phyloP scores from a whole-genome alignment of 129 eudicot genomes.

The Dittrichia graveolens region DNA sequence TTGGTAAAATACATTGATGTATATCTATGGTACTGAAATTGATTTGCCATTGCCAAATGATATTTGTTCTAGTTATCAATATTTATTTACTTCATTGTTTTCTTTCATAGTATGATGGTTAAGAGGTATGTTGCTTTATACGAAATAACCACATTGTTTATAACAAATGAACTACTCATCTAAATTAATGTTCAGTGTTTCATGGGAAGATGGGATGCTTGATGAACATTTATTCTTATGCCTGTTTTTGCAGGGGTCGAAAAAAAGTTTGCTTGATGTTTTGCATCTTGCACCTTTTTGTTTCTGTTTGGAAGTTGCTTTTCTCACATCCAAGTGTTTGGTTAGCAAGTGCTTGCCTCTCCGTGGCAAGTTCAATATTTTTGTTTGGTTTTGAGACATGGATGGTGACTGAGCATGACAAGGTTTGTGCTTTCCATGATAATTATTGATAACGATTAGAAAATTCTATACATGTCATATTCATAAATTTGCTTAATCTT shows the following conservation, averaged over 20 bases:
- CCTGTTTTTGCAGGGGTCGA: slow-evolving; percentile 62
- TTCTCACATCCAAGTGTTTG: slow-evolving; percentile 59
- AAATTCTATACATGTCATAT: not conserved
- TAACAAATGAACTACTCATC: not conserved
- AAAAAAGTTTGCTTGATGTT: slow-evolving; percentile 67
- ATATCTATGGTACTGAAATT: not conserved
- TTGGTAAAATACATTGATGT: not conserved
- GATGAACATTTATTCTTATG: not conserved
- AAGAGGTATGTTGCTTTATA: slow-evolving; percentile 10
- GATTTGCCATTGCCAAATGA: not conserved
- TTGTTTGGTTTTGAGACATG: slow-evolving; percentile 88
- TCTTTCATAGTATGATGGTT: slow-evolving; percentile 4
- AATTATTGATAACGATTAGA: not conserved
- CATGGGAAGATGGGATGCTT: not conserved
- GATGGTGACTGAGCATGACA: slow-evolving; percentile 91
- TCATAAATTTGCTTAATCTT: not conserved
- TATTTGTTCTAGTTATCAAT: not conserved
- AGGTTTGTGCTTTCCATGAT: slow-evolving; percentile 53
- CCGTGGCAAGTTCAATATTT: slow-evolving; percentile 66
- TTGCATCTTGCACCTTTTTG: slow-evolving; percentile 69
- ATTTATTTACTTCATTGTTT: not conserved
- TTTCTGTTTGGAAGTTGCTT: slow-evolving; percentile 64
- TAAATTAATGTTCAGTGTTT: not conserved
- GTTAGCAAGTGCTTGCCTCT: slow-evolving; percentile 68
- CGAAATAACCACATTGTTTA: not conserved